These are phyloP conservation scores for Fonsecaea pugnacius DNA, from an alignment of 2,329 filamentous ascomycete genomes.

Conservation along the genomic window DNA sequence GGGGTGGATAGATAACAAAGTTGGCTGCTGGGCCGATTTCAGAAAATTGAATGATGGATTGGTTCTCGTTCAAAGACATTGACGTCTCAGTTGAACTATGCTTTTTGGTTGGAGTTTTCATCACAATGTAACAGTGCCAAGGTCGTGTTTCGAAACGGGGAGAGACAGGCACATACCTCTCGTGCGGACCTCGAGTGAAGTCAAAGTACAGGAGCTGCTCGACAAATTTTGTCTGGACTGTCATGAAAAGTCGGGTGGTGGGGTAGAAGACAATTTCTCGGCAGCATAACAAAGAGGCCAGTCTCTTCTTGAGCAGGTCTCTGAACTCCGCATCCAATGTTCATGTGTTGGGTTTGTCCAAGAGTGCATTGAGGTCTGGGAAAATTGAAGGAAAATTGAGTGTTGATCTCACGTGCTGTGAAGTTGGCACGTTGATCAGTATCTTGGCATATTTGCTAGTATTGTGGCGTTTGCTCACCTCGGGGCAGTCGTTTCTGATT, in stretches of 20 bases:
- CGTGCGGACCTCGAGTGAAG: background rate
- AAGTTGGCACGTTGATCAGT: background rate
- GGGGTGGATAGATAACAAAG: background rate
- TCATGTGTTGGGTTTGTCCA: background rate
- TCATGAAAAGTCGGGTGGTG: background rate
- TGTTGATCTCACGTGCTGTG: background rate
- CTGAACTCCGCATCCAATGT: background rate
- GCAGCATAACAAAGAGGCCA: background rate
- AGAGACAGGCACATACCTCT: conserved; percentile 2
- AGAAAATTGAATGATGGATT: conserved; percentile 32
- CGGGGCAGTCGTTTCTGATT: background rate
- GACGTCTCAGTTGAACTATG: conserved; percentile 52
- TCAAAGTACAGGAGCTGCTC: background rate
- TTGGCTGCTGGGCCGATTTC: background rate
- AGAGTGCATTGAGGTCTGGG: background rate
- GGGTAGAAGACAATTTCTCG: background rate
- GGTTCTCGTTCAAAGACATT: conserved; percentile 49
- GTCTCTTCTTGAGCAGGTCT: background rate
- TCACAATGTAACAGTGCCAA: conserved; percentile 35
- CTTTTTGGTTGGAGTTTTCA: conserved; percentile 45
- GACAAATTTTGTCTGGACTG: background rate
- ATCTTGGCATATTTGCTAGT: background rate
- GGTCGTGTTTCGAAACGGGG: background rate
- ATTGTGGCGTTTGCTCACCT: background rate
- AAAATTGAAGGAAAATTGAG: background rate